Percentiles rank a stretch among this genome's conserved stretches.
Conservation (phyloP, 148 eudicot species). For the Rhododendron ferrugineum region DNA sequence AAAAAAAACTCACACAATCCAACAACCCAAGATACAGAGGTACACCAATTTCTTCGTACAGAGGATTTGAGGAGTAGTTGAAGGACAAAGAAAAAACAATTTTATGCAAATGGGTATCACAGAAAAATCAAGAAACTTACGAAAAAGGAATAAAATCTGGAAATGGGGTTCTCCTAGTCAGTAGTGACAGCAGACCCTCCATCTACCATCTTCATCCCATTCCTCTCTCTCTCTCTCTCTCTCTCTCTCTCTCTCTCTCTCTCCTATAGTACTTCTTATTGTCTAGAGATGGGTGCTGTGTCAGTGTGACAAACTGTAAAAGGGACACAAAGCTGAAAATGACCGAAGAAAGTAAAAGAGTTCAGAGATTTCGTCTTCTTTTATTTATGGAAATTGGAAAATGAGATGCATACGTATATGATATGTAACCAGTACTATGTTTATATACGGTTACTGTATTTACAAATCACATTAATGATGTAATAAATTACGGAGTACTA, state of each 20-base stretch:
- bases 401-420: background rate
- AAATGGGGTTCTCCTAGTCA: conserved; percentile 20
- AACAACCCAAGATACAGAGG: too few species aligned
- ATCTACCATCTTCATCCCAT: conserved; percentile 29
- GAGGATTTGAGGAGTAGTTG: too few species aligned
- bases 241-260: background rate
- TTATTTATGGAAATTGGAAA: background rate
- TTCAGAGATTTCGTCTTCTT: background rate
- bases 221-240: background rate
- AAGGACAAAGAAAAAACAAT: background rate
- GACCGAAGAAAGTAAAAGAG: conserved; percentile 13
- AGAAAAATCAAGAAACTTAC: conserved; percentile 11
- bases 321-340: background rate
- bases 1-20: too few species aligned
- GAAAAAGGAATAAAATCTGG: conserved; percentile 6
- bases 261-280: background rate
- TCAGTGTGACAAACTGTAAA: conserved; percentile 26
- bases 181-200: conserved; percentile 20
- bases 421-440: background rate
- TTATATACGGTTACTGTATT: background rate
- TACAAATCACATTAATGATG: background rate
- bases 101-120: background rate
- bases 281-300: conserved; percentile 9
- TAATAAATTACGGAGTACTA: too few species aligned
- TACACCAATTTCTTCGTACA: too few species aligned